A percentile compares a stretch with the other conserved stretches of the same genome.
phyloP scores from a whole-genome alignment of 139 green algal genomes.

The Tetradesmus obliquus region DNA sequence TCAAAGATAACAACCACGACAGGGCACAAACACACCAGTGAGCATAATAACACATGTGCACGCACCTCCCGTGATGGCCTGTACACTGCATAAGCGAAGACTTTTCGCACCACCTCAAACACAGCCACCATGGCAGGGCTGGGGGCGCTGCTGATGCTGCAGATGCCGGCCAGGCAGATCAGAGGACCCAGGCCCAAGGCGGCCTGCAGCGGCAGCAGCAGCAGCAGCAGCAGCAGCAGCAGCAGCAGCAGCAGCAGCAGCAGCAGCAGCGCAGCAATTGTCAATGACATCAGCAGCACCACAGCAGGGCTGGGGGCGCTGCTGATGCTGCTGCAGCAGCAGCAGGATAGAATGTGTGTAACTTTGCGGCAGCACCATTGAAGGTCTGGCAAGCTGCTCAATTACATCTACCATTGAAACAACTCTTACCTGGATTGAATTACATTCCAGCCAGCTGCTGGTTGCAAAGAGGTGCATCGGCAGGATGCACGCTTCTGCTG shows the following conservation, averaged over 20 bases:
- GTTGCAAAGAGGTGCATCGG: conserved; percentile 39
- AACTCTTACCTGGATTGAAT: no score
- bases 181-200: neutral
- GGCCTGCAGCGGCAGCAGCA: conserved; percentile 18
- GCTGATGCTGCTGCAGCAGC: no score
- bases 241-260: neutral
- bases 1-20: conserved; percentile 60
- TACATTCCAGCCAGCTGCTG: conserved; percentile 5
- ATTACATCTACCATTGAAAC: no score
- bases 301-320: no score
- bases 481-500: neutral
- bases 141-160: neutral
- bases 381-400: no score
- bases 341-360: no score
- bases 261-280: neutral
- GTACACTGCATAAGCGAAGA: conserved; percentile 73
- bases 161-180: conserved; percentile 8
- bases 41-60: no score
- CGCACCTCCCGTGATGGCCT: conserved; percentile 60
- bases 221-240: conserved; percentile 3
- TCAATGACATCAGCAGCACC: no score
- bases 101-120: conserved; percentile 74
- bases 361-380: no score
- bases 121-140: conserved; percentile 48
- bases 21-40: neutral